These are phyloP conservation scores for Mycena crocata DNA, from an alignment of 768 basidiomycete genomes.

Conservation along the genomic window DNA sequence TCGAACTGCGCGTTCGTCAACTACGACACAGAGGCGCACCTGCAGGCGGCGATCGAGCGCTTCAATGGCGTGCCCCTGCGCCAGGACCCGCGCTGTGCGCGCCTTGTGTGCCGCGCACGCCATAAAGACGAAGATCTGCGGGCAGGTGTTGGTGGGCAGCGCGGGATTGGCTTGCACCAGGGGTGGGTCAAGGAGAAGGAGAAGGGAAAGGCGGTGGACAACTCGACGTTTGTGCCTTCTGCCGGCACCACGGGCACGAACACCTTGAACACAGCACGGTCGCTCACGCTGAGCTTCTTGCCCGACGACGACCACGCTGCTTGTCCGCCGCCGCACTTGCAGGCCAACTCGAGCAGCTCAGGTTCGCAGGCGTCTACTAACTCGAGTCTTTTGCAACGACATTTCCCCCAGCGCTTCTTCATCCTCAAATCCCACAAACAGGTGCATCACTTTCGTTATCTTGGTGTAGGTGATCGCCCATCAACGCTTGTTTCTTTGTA, in stretches of 20 bases:
- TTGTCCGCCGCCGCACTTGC: slow-evolving; percentile 28
- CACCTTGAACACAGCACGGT: slow-evolving; percentile 33
- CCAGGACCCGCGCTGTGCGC: slow-evolving; percentile 76
- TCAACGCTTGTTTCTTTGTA: slow-evolving; percentile 42
- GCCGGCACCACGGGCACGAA: slow-evolving; percentile 42
- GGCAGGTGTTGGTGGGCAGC: slow-evolving; percentile 92
- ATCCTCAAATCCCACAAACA: slow-evolving; percentile 90
- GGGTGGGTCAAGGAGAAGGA: slow-evolving; percentile 81
- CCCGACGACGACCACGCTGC: slow-evolving; percentile 53
- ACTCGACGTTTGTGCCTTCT: slow-evolving; percentile 23
- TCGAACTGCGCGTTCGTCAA: slow-evolving; percentile 97
- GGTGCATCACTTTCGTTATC: slow-evolving; percentile 54
- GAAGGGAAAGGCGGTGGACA: slow-evolving; percentile 45
- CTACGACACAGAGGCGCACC: slow-evolving; percentile 71
- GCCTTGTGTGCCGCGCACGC: slow-evolving; percentile 86
- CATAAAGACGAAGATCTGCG: slow-evolving; percentile 85
- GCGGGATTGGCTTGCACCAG: slow-evolving; percentile 86
- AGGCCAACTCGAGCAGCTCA: slow-evolving; percentile 64
- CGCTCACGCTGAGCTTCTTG: slow-evolving; percentile 43
- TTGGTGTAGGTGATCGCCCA: not conserved
- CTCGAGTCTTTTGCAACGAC: slow-evolving; percentile 78
- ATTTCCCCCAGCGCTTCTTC: slow-evolving; percentile 91
- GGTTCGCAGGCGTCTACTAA: slow-evolving; percentile 84
- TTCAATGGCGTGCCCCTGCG: slow-evolving; percentile 83
- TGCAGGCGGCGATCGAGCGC: slow-evolving; percentile 73